phyloP scores from a whole-genome alignment of 345 rosid genomes.

The Gossypium raimondii region DNA sequence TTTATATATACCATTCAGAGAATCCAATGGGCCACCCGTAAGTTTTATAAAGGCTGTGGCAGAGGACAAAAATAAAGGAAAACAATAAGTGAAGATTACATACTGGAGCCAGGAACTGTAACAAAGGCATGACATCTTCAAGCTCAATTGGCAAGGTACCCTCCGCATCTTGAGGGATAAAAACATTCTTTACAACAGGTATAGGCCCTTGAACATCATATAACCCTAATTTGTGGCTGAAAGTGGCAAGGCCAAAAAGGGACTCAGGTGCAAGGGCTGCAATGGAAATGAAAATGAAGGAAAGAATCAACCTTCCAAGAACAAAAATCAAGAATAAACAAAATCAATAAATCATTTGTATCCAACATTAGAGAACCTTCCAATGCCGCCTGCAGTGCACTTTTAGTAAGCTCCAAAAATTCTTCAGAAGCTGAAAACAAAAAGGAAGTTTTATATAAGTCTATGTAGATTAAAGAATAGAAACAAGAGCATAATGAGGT shows the following conservation, averaged over 20 bases:
- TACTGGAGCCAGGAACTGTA: conserved; percentile 94
- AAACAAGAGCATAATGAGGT: not conserved
- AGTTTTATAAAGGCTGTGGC: not conserved
- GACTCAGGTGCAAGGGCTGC: conserved; percentile 85
- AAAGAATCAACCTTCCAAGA: conserved; percentile 1
- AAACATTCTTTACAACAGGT: conserved; percentile 82
- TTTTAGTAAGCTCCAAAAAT: conserved; percentile 93
- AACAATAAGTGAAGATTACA: conserved; percentile 13
- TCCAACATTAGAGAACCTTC: conserved; percentile 53
- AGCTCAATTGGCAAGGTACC: conserved; percentile 65
- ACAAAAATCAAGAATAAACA: conserved; percentile 18
- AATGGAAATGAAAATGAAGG: conserved; percentile 11
- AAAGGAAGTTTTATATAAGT: conserved; percentile 7
- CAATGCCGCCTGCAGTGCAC: conserved; percentile 84
- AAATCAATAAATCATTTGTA: conserved; percentile 12
- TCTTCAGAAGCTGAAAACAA: conserved; percentile 82
- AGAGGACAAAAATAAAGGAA: not conserved
- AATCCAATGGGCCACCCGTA: not conserved
- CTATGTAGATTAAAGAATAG: not conserved
- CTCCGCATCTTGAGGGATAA: conserved; percentile 74
- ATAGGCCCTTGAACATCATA: conserved; percentile 98
- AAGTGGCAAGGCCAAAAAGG: conserved; percentile 88
- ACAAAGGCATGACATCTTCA: conserved; percentile 91
- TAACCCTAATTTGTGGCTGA: conserved; percentile 87
- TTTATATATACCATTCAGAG: not conserved